A percentile compares a stretch with the other conserved stretches of the same genome.
These are phyloP conservation scores for Starmerella kuoi DNA, from an alignment of 805 yeast genomes.

Conservation along the genomic window DNA sequence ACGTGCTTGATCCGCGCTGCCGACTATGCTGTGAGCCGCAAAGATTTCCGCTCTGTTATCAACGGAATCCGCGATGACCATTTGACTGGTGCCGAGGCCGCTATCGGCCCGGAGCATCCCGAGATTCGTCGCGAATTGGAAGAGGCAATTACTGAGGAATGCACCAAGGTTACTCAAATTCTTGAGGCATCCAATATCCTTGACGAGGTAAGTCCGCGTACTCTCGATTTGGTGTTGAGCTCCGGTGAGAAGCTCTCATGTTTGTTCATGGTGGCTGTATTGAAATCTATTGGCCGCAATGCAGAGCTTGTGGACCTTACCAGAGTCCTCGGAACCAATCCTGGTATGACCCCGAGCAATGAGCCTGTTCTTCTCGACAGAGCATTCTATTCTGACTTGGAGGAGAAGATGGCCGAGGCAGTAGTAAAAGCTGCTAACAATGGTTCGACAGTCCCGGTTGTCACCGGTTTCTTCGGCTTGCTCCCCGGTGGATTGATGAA, in stretches of 20 bases:
- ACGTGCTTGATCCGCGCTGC: conserved; percentile 76
- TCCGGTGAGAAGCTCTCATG: conserved; percentile 91
- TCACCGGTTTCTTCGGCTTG: conserved; percentile 90
- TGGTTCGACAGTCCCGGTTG: conserved; percentile 57
- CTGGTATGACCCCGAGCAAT: conserved; percentile 10
- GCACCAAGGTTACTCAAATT: conserved; percentile 54
- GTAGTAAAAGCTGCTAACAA: conserved; percentile 25
- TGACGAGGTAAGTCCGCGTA: conserved; percentile 82
- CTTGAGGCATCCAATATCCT: conserved; percentile 79
- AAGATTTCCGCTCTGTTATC: conserved; percentile 41
- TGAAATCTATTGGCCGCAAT: conserved; percentile 69
- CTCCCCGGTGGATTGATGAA: conserved; percentile 92
- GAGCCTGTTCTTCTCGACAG: conserved; percentile 49
- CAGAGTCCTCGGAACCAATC: conserved; percentile 36
- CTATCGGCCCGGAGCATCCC: conserved; percentile 33
- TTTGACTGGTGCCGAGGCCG: conserved; percentile 50
- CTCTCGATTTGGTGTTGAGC: conserved; percentile 80
- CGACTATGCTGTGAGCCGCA: conserved; percentile 35
- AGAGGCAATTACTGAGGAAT: conserved; percentile 48
- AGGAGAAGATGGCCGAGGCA: conserved; percentile 38
- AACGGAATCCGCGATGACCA: conserved; percentile 70
- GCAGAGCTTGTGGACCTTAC: conserved; percentile 74
- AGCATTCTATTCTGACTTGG: conserved; percentile 42
- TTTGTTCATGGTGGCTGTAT: conserved; percentile 70
- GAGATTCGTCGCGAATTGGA: conserved; percentile 44